phyloP scores from a whole-genome alignment of 768 basidiomycete species.

The Suillus discolor region DNA sequence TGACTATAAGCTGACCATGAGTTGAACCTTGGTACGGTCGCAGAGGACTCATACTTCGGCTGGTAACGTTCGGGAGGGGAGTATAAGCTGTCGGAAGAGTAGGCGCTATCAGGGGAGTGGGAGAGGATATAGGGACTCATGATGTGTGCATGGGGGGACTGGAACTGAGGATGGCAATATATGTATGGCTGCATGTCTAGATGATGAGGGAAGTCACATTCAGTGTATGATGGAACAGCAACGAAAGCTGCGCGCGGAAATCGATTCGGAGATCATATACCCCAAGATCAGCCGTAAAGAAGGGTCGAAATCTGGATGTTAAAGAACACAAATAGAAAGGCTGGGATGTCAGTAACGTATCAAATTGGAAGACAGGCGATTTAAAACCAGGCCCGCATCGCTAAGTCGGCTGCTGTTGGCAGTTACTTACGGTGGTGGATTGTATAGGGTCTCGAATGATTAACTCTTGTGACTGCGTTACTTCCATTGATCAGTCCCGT shows the following conservation, averaged over 20 bases:
- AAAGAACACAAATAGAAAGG: conserved; percentile 19
- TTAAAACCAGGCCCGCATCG: conserved; percentile 33
- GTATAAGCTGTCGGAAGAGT: conserved; percentile 22
- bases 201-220: conserved; percentile 17
- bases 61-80: conserved; percentile 26
- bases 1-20: conserved; percentile 26
- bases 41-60: conserved; percentile 21
- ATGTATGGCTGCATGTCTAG: conserved; percentile 29
- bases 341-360: conserved; percentile 31
- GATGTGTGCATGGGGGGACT: conserved; percentile 19
- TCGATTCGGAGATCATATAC: conserved; percentile 33
- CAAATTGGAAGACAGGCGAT: conserved; percentile 25
- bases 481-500: conserved; percentile 37
- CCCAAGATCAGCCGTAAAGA: conserved; percentile 25
- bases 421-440: conserved; percentile 23
- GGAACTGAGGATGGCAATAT: conserved; percentile 32
- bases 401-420: conserved; percentile 26
- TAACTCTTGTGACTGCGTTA: conserved; percentile 29
- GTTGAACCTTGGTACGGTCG: conserved; percentile 8
- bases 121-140: conserved; percentile 32
- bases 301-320: conserved; percentile 21
- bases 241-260: conserved; percentile 26
- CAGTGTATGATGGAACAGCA: conserved; percentile 25
- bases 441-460: conserved; percentile 29
- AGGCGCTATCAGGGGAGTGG: conserved; percentile 22